Base-by-base conservation (phyloP, 2,329 filamentous ascomycete genomes). In the Phialophora macrospora region DNA sequence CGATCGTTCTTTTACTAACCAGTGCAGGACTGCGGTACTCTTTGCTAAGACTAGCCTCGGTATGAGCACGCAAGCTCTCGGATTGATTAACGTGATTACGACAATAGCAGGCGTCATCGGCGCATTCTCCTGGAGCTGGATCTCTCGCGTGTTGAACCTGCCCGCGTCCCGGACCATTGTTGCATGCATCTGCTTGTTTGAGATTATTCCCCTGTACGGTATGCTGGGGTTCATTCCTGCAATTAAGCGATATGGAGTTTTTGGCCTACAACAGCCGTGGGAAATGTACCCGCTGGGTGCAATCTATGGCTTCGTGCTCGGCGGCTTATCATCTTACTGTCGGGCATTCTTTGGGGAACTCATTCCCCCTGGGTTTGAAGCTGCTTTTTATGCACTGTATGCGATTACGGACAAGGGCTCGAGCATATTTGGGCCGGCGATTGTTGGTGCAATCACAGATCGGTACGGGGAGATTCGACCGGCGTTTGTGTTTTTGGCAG, bases 341-440 rank as follows among this genome's bases (percentile, higher is more conserved):
- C 89, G 95, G 49, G 93, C 91, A 67, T 83, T 99, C 4, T 99
- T 92, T 75, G 93, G 93, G 46, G 93, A 98, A 77, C 84, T 99
- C 63, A 96, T 99, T 62, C 95, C 95, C 1, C 92, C 92, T 0
- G 95, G 95, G 3, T 96, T 90, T 32, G 95, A 99, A 78, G 93
- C 95, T 0, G 93, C 94, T 0, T 99, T 99, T 75, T 99, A 96
- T 75, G 93, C 94, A 0, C 83, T 99, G 1, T 99, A 98, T 75
- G 95, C 95, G 41, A 97, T 98, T 69, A 98, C 95, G 1, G 95
- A 99, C 77, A 99, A 99, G 78, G 93, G 94, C 0, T 95, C 91
- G 24, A 96, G 91, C 75, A 84, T 98, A 1, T 97, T 99, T 77
- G 95, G 95, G 0, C 95, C 95, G 0, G 90, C 92, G 0, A 94